A percentile compares a stretch with the other conserved stretches of the same genome.
These are phyloP conservation scores for Scheffersomyces stipitis DNA, from an alignment of 805 yeast genomes.

Conservation along the genomic window DNA sequence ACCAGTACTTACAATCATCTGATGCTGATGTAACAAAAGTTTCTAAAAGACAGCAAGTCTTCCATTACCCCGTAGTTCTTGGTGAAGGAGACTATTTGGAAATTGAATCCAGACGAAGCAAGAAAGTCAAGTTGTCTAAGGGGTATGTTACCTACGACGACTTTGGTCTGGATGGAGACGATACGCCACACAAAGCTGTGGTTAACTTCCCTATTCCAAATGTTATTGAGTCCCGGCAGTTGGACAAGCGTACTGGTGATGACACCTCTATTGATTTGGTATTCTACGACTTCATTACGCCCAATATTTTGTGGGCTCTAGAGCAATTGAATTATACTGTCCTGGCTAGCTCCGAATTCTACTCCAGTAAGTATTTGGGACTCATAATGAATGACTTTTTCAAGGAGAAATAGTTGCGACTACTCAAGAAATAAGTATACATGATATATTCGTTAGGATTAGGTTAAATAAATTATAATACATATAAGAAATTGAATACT, in stretches of 20 bases:
- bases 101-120: not conserved
- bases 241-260: constrained; percentile 19
- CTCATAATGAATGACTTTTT: constrained; percentile 32
- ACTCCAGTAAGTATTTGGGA: constrained; percentile 35
- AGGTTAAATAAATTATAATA: too few species aligned
- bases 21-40: not conserved
- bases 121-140: constrained; percentile 34
- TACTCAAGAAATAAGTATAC: not conserved
- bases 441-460: too few species aligned
- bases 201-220: constrained; percentile 69
- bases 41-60: not conserved
- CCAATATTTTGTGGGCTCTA: constrained; percentile 35
- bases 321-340: constrained; percentile 21
- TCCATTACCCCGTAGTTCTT: not conserved
- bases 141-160: constrained; percentile 89
- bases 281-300: constrained; percentile 69
- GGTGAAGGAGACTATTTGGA: constrained; percentile 1
- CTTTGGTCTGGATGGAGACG: constrained; percentile 85
- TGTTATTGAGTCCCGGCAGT: constrained; percentile 59
- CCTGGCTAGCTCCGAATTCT: constrained; percentile 16
- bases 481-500: not conserved
- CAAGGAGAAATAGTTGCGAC: constrained; percentile 13
- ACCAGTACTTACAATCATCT: constrained; percentile 18
- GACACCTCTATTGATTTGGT: constrained; percentile 59
- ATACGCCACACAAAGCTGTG: constrained; percentile 63